These are phyloP conservation scores for Trypanosomatidae sp. DNA, from an alignment of 208 protist genomes.

Conservation along the genomic window DNA sequence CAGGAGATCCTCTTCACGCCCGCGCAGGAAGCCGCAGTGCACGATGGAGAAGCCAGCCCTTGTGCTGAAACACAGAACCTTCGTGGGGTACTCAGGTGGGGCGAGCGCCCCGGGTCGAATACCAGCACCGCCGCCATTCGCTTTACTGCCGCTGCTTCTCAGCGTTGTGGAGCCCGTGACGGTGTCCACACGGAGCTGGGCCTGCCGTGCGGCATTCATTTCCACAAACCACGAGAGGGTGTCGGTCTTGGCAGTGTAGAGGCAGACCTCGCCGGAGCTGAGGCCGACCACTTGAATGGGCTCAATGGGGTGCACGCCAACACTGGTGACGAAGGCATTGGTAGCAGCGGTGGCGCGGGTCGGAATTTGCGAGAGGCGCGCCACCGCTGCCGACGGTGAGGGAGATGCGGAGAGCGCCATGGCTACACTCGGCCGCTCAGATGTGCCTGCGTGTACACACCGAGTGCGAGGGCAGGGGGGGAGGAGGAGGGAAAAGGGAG, in stretches of 20 bases:
- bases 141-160: neutral
- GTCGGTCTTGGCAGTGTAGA: slow-evolving; percentile 32
- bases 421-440: neutral
- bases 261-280: slow-evolving; percentile 29
- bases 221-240: slow-evolving; percentile 32
- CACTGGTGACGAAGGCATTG: slow-evolving; percentile 27
- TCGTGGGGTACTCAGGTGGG: slow-evolving; percentile 19
- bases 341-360: neutral
- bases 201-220: slow-evolving; percentile 20
- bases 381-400: neutral
- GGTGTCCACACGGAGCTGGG: slow-evolving; percentile 7
- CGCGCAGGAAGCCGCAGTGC: slow-evolving; percentile 35
- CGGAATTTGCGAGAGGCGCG: neutral
- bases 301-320: slow-evolving; percentile 40
- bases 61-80: slow-evolving; percentile 24
- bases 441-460: neutral
- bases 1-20: slow-evolving; percentile 34
- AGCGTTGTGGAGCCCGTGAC: neutral
- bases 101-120: neutral
- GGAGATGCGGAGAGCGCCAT: neutral
- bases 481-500: neutral
- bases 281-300: slow-evolving; percentile 31
- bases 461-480: too few relatives aligned
- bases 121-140: neutral
- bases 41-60: slow-evolving; percentile 17